Percentiles rank a stretch among this genome's conserved stretches.
These are phyloP conservation scores for Geum urbanum DNA, from an alignment of 306 rosid species.

Conservation along the genomic window DNA sequence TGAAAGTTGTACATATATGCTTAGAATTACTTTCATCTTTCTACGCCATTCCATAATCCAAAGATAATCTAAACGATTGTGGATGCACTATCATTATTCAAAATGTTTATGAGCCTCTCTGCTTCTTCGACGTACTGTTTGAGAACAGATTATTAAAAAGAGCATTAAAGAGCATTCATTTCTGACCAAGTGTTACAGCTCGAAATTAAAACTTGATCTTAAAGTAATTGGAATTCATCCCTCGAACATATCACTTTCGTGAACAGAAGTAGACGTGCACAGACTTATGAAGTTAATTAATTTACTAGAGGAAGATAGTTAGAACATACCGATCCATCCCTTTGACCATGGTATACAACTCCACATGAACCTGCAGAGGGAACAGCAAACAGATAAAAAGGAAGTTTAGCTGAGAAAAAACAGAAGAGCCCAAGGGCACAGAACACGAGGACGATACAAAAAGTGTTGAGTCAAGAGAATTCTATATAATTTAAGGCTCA, in stretches of 20 bases:
- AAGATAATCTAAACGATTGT: not conserved
- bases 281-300: constrained; percentile 12
- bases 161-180: not conserved
- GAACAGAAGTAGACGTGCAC: not conserved
- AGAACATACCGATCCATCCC: constrained; percentile 97
- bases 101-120: too few relatives aligned
- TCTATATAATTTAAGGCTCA: not conserved
- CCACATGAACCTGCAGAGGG: constrained; percentile 86
- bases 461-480: not conserved
- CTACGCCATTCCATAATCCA: constrained; percentile 9
- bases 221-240: not conserved
- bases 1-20: constrained; percentile 13
- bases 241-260: constrained; percentile 5
- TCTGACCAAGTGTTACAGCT: not conserved
- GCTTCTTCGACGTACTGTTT: not conserved
- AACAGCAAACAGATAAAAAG: constrained; percentile 19
- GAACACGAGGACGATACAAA: not conserved
- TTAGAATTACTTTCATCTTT: constrained; percentile 1
- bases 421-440: not conserved
- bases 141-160: not conserved
- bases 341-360: constrained; percentile 92
- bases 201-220: not conserved
- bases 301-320: constrained; percentile 36
- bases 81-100: not conserved
- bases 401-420: not conserved